Conservation (phyloP, 1,139 yeast species). For the Pichia sp. region DNA sequence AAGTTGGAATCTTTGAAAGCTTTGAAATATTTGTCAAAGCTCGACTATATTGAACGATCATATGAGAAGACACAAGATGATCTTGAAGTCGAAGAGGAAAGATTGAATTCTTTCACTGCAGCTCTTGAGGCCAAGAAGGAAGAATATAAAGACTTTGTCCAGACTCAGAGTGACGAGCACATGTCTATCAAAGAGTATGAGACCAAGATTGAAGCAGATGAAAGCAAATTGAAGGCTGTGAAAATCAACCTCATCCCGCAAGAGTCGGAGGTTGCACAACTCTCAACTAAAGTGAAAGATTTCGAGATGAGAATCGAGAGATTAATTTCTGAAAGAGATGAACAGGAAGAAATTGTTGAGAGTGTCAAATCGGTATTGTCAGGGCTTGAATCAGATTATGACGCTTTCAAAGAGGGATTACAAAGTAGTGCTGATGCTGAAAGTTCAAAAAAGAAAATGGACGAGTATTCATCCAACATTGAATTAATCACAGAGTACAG, state of each 20-base stretch:
- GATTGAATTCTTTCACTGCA: neutral
- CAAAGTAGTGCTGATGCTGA: slow-evolving; percentile 32
- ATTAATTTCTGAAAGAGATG: slow-evolving; percentile 42
- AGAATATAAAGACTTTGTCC: slow-evolving; percentile 20
- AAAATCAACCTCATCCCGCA: slow-evolving; percentile 50
- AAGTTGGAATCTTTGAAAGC: slow-evolving; percentile 43
- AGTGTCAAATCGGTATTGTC: slow-evolving; percentile 41
- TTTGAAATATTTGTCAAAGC: slow-evolving; percentile 52
- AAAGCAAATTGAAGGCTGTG: slow-evolving; percentile 33
- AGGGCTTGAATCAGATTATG: slow-evolving; percentile 36
- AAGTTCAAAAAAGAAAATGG: slow-evolving; percentile 19
- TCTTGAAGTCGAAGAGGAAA: slow-evolving; percentile 20
- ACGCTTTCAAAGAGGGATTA: slow-evolving; percentile 34
- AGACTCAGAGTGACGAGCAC: slow-evolving; percentile 42
- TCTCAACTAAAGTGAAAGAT: slow-evolving; percentile 39
- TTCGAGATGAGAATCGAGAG: slow-evolving; percentile 48
- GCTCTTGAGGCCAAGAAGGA: slow-evolving; percentile 25
- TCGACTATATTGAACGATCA: slow-evolving; percentile 55
- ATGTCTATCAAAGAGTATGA: slow-evolving; percentile 28
- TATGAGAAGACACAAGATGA: slow-evolving; percentile 25
- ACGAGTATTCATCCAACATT: slow-evolving; percentile 3
- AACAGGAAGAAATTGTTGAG: slow-evolving; percentile 41
- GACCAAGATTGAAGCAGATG: slow-evolving; percentile 29
- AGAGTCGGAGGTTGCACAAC: slow-evolving; percentile 45
- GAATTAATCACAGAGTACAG: slow-evolving; percentile 48